Evolutionary conservation across 352 stramenopile genomes (phyloP), one percentile per base, ranked within the genome.

Genomic region (Blastocystis sp.): DNA sequence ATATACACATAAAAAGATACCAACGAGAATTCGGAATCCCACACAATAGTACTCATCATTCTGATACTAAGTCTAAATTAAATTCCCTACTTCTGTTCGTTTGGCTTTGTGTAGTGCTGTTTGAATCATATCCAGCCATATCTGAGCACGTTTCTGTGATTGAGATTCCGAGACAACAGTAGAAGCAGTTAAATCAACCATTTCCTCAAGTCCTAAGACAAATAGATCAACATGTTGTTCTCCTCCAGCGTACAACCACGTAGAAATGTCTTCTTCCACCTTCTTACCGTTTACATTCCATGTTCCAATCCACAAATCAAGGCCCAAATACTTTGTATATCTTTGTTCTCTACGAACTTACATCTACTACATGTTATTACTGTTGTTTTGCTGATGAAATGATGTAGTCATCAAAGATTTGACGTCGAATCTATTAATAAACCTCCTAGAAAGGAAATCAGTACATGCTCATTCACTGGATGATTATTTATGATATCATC

Each of bases 201-300:
- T 98, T 92, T 99, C 97, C 89, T 99, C 96, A 88, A 99, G 94
- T 37, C 93, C 94, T 39, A 96, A 91, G 0, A 93, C 92, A 37
- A 95, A 93, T 75, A 96, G 90, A 88, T 96, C 93, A 4, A 56
- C 66, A 51, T 65, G 39, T 27, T 29, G 19, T 0, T 6, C 32
- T 21, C 54, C 32, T 29, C 57, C 49, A 14, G 42, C 89, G 37
- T 12, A 63, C 14, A 95, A 89, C 91, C 93, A 95, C 12, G 89
- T 89, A 35, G 91, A 85, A n/a, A 96, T 89, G 42, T 77, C 78
- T 37, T 89, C 91, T 46, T 96, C 89, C 24, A 95, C 95, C 74
- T 98, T 97, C 91, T 99, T 99, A 63, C 95, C 97, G 89, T 99
- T 99, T 19, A 99, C 97, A 89, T 99, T 99, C 95, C 96, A 99